Conservation (phyloP, 768 basidiomycete species). For the Tricholoma terreum region DNA sequence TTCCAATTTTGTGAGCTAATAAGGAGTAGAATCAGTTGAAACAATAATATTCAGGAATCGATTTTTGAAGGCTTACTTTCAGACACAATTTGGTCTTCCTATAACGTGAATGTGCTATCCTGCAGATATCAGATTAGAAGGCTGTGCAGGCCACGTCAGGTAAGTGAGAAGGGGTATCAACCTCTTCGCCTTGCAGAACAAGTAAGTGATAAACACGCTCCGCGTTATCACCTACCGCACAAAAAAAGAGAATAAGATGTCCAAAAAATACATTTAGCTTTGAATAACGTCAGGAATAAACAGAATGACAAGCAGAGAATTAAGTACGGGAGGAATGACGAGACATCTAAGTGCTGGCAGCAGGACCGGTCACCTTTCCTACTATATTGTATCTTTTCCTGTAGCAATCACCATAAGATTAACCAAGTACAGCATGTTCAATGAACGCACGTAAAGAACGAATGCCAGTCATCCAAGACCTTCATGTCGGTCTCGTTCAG, state of each 20-base stretch:
- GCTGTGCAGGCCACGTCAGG: no score
- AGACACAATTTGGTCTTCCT: no score
- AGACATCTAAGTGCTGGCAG: neutral
- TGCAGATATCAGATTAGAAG: no score
- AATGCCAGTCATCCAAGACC: conserved; percentile 85
- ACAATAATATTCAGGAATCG: neutral
- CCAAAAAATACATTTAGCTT: neutral
- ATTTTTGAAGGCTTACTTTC: neutral
- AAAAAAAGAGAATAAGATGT: neutral
- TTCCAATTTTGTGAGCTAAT: neutral
- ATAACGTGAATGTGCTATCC: no score
- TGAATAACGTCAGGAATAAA: neutral
- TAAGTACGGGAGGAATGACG: neutral
- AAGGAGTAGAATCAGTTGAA: no score
- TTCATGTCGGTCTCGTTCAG: conserved; percentile 72
- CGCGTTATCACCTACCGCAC: no score
- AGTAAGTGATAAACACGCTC: no score
- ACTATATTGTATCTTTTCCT: conserved; percentile 90
- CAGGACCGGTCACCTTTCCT: conserved; percentile 64
- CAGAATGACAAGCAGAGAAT: neutral
- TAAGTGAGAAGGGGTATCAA: no score
- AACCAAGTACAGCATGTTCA: neutral
- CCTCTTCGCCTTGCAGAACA: no score
- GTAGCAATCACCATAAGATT: neutral
- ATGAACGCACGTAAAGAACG: conserved; percentile 76